Evolutionary conservation across 345 rosid species (phyloP).

Genomic region (Capsella bursapastoris): DNA sequence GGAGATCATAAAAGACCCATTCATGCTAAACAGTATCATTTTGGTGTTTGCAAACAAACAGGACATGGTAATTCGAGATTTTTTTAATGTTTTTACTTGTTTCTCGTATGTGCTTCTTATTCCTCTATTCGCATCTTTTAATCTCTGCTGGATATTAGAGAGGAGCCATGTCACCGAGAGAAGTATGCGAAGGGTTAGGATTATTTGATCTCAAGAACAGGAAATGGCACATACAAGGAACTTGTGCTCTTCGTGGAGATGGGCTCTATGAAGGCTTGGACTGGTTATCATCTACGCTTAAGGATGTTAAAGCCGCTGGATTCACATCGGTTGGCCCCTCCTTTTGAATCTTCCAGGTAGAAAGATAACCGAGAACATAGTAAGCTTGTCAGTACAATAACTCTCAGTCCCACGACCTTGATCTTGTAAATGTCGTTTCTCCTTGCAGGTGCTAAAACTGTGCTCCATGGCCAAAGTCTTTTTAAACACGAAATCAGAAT

Average conservation of each 20-base stretch:
- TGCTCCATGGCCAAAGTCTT: constrained; percentile 19
- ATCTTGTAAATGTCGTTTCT: constrained; percentile 22
- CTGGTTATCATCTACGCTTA: constrained; percentile 88
- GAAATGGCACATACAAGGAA: constrained; percentile 99
- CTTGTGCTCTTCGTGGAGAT: constrained; percentile 93
- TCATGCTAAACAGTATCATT: constrained; percentile 95
- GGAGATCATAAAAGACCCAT: constrained; percentile 95
- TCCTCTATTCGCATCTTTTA: not conserved
- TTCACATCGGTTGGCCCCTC: constrained; percentile 78
- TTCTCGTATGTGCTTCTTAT: constrained; percentile 1
- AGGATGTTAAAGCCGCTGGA: constrained; percentile 93
- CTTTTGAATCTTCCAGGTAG: constrained; percentile 57
- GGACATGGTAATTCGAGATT: constrained; percentile 73
- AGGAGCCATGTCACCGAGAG: constrained; percentile 99
- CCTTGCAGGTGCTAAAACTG: constrained; percentile 19
- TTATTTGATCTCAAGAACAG: constrained; percentile 91
- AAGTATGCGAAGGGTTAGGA: constrained; percentile 92
- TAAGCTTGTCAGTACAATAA: constrained; percentile 17
- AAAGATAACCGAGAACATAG: not conserved
- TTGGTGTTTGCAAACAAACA: constrained; percentile 98
- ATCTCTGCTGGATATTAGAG: constrained; percentile 49
- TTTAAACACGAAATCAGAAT: constrained; percentile 16
- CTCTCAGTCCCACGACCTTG: constrained; percentile 4
- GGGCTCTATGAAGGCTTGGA: constrained; percentile 98
- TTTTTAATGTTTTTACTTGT: not conserved